Evolutionary conservation across 1,139 yeast genomes (phyloP).

Genomic region (Lodderomyces pseudojiufengensis): DNA sequence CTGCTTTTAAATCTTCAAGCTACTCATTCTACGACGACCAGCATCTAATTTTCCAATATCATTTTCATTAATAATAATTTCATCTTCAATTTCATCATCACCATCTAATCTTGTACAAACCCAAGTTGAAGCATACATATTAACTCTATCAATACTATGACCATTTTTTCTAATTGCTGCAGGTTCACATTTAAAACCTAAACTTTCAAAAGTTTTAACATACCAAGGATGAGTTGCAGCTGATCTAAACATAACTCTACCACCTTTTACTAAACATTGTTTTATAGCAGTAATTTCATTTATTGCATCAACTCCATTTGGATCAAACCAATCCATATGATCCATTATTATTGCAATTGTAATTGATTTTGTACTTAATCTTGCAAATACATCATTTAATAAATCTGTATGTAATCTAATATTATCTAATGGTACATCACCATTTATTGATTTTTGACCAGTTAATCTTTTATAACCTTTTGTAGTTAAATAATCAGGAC

Average conservation of each 20-base stretch:
- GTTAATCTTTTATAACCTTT: slow-evolving; percentile 53
- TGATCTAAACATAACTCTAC: slow-evolving; percentile 73
- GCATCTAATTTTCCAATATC: slow-evolving; percentile 10
- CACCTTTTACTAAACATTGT: slow-evolving; percentile 61
- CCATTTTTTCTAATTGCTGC: slow-evolving; percentile 67
- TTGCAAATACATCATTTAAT: slow-evolving; percentile 67
- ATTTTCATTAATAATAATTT: slow-evolving; percentile 1
- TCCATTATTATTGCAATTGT: slow-evolving; percentile 84
- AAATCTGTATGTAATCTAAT: slow-evolving; percentile 79
- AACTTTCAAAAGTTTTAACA: slow-evolving; percentile 58
- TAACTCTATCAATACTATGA: slow-evolving; percentile 68
- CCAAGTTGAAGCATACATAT: slow-evolving; percentile 90
- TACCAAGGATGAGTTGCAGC: slow-evolving; percentile 80
- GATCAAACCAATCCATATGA: slow-evolving; percentile 89
- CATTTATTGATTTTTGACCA: slow-evolving; percentile 18
- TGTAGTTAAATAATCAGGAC: slow-evolving; percentile 71
- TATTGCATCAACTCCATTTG: slow-evolving; percentile 58
- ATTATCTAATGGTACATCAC: slow-evolving; percentile 50
- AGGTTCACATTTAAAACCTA: slow-evolving; percentile 65
- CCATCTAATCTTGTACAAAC: slow-evolving; percentile 54
- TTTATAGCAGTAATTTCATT: slow-evolving; percentile 64
- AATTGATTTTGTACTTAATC: slow-evolving; percentile 58
- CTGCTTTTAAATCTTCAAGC: slow-evolving; percentile 34
- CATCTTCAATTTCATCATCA: slow-evolving; percentile 4
- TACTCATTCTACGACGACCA: slow-evolving; percentile 37